These are phyloP conservation scores for Populus hybrid DNA, from an alignment of 441 rosid species.

Conservation along the genomic window DNA sequence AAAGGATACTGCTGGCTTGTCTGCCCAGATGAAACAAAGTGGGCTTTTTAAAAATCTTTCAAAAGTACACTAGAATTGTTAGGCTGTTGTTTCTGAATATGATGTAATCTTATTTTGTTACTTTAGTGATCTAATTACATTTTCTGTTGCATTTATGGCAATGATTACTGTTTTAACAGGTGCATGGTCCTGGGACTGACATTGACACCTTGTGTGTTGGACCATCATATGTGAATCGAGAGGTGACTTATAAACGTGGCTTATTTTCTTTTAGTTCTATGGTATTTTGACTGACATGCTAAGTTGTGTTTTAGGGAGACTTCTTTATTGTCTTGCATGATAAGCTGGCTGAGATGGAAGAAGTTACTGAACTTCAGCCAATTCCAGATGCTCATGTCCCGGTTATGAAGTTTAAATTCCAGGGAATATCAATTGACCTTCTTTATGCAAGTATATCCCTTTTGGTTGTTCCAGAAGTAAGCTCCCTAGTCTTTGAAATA, in stretches of 20 bases:
- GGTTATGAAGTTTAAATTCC: slow-evolving; percentile 68
- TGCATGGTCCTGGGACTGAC: slow-evolving; percentile 76
- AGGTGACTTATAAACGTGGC: slow-evolving; percentile 39
- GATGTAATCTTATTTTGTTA: background rate
- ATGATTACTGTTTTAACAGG: slow-evolving; percentile 32
- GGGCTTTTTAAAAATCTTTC: background rate
- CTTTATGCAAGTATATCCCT: slow-evolving; percentile 62
- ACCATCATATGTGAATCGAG: slow-evolving; percentile 65
- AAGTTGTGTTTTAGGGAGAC: slow-evolving; percentile 42
- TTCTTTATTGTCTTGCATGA: slow-evolving; percentile 58
- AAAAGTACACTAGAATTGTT: slow-evolving; percentile 1
- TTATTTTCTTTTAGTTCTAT: background rate
- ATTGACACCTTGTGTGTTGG: slow-evolving; percentile 68
- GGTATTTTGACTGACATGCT: background rate
- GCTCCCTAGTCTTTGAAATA: slow-evolving; percentile 13
- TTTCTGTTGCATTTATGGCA: background rate
- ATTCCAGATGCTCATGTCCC: slow-evolving; percentile 80
- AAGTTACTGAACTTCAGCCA: slow-evolving; percentile 62
- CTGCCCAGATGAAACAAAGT: background rate
- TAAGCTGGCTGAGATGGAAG: slow-evolving; percentile 54
- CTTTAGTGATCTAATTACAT: background rate
- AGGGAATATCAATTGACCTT: slow-evolving; percentile 64
- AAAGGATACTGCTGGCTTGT: background rate
- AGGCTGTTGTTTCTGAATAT: background rate
- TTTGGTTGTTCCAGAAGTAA: slow-evolving; percentile 59